Percentiles rank a stretch among this genome's conserved stretches.
Conservation (phyloP, 2,329 filamentous ascomycete genomes). For the Alternaria gansuensis region DNA sequence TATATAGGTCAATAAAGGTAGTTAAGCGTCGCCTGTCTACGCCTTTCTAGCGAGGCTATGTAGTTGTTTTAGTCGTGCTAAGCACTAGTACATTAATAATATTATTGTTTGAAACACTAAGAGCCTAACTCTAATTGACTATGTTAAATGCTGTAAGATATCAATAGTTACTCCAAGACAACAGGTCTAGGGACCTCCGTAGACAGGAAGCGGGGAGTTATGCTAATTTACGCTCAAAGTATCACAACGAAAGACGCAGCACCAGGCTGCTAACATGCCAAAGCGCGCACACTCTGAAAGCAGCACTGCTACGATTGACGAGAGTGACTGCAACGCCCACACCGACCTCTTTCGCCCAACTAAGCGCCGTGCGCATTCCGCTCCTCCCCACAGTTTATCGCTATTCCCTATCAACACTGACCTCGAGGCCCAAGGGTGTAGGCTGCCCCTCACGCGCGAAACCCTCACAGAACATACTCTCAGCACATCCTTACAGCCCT, state of each 20-base stretch:
- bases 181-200: too few species aligned
- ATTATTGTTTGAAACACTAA: too few species aligned
- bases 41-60: too few species aligned
- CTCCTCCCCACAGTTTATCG: slow-evolving; percentile 4
- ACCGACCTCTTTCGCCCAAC: slow-evolving; percentile 1
- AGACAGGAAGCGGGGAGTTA: too few species aligned
- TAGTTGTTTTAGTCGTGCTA: too few species aligned
- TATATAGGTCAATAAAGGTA: too few species aligned
- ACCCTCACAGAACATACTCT: slow-evolving; percentile 2
- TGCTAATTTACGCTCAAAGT: not conserved
- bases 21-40: too few species aligned
- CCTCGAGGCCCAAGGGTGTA: slow-evolving; percentile 1
- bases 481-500: slow-evolving; percentile 4
- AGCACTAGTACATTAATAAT: too few species aligned
- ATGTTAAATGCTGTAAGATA: too few species aligned
- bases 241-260: slow-evolving; percentile 5
- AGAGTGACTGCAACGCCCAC: not conserved
- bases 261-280: slow-evolving; percentile 3
- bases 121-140: too few species aligned
- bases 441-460: not conserved
- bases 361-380: slow-evolving; percentile 5
- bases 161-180: too few species aligned
- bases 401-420: not conserved
- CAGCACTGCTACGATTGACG: slow-evolving; percentile 1
- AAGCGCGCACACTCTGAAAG: slow-evolving; percentile 8